phyloP scores from a whole-genome alignment of 2,329 filamentous ascomycete species.

The Graphium sp. region DNA sequence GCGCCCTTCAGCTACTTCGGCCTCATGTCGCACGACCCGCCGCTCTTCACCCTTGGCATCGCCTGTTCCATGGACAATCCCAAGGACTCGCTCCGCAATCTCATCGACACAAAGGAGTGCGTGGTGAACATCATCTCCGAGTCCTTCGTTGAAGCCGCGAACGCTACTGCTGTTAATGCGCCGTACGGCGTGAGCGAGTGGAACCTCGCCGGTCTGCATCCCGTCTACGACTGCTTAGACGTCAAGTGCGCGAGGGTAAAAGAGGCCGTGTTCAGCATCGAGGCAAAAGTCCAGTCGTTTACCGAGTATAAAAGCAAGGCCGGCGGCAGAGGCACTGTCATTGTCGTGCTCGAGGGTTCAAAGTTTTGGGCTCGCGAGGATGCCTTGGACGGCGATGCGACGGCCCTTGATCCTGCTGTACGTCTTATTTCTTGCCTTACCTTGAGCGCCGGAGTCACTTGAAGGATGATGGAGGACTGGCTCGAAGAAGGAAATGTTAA shows the following conservation, averaged over 20 bases:
- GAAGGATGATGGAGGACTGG: constrained; percentile 1
- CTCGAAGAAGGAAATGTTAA: neutral
- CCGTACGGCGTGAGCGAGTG: constrained; percentile 68
- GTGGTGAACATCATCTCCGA: constrained; percentile 80
- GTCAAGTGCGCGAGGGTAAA: constrained; percentile 59
- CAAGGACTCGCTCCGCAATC: constrained; percentile 68
- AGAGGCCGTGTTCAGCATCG: constrained; percentile 71
- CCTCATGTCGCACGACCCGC: constrained; percentile 71
- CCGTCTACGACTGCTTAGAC: constrained; percentile 41
- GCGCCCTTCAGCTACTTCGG: constrained; percentile 83
- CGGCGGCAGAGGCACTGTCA: constrained; percentile 57
- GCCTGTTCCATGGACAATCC: constrained; percentile 26
- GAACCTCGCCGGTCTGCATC: constrained; percentile 60
- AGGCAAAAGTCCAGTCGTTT: constrained; percentile 59
- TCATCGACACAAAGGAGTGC: constrained; percentile 57
- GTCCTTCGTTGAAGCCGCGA: constrained; percentile 74
- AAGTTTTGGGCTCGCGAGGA: constrained; percentile 84
- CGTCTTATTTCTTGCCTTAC: constrained; percentile 11
- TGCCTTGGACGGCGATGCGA: constrained; percentile 63
- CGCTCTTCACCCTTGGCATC: constrained; percentile 54
- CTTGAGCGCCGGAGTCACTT: neutral
- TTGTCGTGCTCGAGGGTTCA: constrained; percentile 69
- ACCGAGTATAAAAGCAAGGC: constrained; percentile 62
- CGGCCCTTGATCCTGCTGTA: constrained; percentile 54
- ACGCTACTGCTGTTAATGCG: constrained; percentile 61